phyloP scores from a whole-genome alignment of 2,329 filamentous ascomycete genomes.

The Pyrenochaeta sp. region DNA sequence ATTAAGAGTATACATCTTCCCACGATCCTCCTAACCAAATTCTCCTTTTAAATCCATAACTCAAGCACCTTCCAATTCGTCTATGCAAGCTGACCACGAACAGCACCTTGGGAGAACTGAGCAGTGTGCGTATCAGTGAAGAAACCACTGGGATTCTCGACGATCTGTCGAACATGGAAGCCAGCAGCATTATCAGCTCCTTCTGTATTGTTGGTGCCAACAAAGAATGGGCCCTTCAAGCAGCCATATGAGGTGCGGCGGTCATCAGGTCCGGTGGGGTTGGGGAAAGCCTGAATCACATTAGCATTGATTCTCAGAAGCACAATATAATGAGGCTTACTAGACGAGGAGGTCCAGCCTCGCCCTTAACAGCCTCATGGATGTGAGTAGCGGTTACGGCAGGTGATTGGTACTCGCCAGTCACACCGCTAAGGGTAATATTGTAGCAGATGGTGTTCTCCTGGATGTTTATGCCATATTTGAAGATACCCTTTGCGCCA shows the following conservation, averaged over 20 bases:
- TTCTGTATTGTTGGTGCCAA: slow-evolving; percentile 41
- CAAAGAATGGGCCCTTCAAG: slow-evolving; percentile 39
- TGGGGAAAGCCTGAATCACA: slow-evolving; percentile 24
- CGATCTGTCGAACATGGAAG: slow-evolving; percentile 62
- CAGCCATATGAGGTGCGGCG: slow-evolving; percentile 35
- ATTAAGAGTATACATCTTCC: neutral
- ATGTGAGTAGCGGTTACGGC: slow-evolving; percentile 65
- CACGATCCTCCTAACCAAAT: neutral
- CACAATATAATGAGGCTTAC: slow-evolving; percentile 24
- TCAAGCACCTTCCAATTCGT: neutral
- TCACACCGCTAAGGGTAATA: slow-evolving; percentile 61
- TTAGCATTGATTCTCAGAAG: neutral
- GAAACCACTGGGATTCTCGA: slow-evolving; percentile 60
- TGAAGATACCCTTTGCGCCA: slow-evolving; percentile 59
- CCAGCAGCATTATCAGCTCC: slow-evolving; percentile 56
- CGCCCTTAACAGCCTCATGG: slow-evolving; percentile 59
- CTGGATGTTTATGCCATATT: slow-evolving; percentile 62
- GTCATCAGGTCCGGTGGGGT: slow-evolving; percentile 49
- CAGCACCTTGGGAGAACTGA: slow-evolving; percentile 59
- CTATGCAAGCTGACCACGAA: slow-evolving; percentile 57
- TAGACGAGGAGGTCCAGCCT: slow-evolving; percentile 60
- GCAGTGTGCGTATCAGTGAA: slow-evolving; percentile 64
- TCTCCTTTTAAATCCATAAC: neutral
- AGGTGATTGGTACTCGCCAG: slow-evolving; percentile 60
- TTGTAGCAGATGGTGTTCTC: slow-evolving; percentile 58